Evolutionary conservation across 106 monocot genomes (phyloP), one percentile per base, ranked within the genome.

Genomic region (Dioscorea dumetorum): DNA sequence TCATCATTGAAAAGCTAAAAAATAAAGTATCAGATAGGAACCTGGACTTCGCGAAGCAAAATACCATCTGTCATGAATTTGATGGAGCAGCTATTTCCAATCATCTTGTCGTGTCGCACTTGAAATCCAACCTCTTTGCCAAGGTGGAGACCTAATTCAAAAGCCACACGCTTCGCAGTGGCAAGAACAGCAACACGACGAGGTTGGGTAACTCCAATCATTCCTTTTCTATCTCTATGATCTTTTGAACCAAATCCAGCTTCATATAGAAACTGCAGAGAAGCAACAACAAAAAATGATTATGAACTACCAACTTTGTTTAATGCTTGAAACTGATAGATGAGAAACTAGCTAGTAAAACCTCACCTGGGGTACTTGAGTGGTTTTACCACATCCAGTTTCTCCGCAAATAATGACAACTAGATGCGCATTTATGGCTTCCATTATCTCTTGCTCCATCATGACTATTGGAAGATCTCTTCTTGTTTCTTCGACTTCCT

Each of bases 51-150:
- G 70, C 97, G 86, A 71, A 99, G 86, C 67, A 99, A 79, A 84
- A 99, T 99, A 31, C 99, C 99, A 79, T 99, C 99, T 20, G 99
- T 99, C 99, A 99, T 99, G 67, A 99, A 99, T 75, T 99, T 99
- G 66, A 99, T 85, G 6, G 83, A 81, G 72, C 93, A 99, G 49
- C 53, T 68, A 35, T 74, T 77, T 71, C 85, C 87, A 57, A 99
- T 81, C 87, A 70, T 81, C 82, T 83, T 90, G 60, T 99, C 93
- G 82, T 99, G 87, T 67, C 93, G 76, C 51, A 99, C 93, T 93
- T 99, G 99, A 87, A 85, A 99, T 20, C 99, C 99, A 76, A 99
- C 79, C 59, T 90, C 90, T 62, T 78, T 93, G 12, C 99, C 93
- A 34, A 93, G 79, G 31, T 59, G 49, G 60, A 92, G 78, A 5